Conservation (phyloP, 257 asterid species). For the Gentiana macrophylla region DNA sequence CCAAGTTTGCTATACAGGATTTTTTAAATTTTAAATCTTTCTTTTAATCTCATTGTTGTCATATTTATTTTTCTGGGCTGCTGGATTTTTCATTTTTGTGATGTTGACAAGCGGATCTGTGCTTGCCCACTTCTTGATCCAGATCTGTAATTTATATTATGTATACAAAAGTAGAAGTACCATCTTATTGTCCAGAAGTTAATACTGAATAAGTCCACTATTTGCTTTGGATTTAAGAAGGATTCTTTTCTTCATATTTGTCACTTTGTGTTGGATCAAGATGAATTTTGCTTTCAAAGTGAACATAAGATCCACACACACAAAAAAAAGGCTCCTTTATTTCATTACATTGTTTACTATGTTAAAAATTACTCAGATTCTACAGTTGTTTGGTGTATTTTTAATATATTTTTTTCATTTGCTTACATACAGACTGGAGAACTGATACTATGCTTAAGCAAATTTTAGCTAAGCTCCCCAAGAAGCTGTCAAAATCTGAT, state of each 20-base stretch:
- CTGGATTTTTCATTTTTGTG: constrained; percentile 4
- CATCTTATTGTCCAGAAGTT: constrained; percentile 2
- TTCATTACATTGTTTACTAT: too few species aligned
- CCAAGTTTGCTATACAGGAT: neutral
- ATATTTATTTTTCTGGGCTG: constrained; percentile 2
- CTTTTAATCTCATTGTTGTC: neutral
- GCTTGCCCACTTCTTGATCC: constrained; percentile 3
- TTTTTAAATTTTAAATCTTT: constrained; percentile 10
- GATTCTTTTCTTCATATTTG: neutral
- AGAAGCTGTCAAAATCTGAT: constrained; percentile 31
- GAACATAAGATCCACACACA: too few species aligned
- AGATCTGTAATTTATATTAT: constrained; percentile 24
- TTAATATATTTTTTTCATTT: neutral
- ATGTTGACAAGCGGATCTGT: constrained; percentile 11
- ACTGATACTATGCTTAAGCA: constrained; percentile 40
- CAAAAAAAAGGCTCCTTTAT: too few species aligned
- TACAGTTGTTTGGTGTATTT: too few species aligned
- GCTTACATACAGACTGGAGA: constrained; percentile 13
- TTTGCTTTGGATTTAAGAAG: too few species aligned
- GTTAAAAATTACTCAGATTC: too few species aligned
- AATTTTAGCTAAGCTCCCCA: constrained; percentile 40
- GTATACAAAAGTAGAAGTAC: neutral
- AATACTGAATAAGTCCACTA: constrained; percentile 7
- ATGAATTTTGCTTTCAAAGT: too few species aligned
- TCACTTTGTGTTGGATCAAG: neutral